phyloP scores from a whole-genome alignment of 2,329 filamentous ascomycete species.

The Phoma herbarum region DNA sequence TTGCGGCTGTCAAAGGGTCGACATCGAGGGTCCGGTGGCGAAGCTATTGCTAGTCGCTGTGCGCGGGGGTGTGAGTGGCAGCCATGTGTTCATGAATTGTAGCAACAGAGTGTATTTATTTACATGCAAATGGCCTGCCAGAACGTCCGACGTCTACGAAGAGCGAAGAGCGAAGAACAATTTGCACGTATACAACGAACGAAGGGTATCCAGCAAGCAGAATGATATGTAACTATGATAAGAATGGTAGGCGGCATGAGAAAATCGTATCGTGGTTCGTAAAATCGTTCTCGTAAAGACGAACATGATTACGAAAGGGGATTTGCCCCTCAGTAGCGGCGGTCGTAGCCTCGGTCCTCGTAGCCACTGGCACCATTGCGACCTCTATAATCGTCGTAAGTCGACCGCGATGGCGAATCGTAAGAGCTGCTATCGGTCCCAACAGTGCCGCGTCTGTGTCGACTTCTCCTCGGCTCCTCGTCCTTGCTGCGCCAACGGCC shows the following conservation, averaged over 20 bases:
- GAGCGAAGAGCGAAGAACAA: background rate
- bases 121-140: background rate
- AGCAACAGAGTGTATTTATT: background rate
- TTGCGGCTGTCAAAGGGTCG: too few species aligned
- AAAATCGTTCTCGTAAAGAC: background rate
- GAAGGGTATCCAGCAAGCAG: constrained; percentile 5
- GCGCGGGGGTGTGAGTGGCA: background rate
- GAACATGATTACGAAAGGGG: background rate
- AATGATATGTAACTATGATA: constrained; percentile 2
- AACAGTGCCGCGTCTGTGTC: constrained; percentile 36
- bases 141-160: background rate
- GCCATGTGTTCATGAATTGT: background rate
- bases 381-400: constrained; percentile 44
- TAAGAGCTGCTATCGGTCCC: constrained; percentile 39
- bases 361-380: constrained; percentile 39
- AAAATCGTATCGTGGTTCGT: background rate
- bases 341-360: constrained; percentile 42
- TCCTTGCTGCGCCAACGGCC: constrained; percentile 42
- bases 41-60: background rate
- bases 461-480: constrained; percentile 40
- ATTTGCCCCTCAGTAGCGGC: constrained; percentile 35
- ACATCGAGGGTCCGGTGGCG: too few species aligned
- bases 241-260: background rate
- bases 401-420: constrained; percentile 39
- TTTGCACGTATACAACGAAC: background rate